Conservation (phyloP, 2,329 filamentous ascomycete species). For the Ascochyta clinopodiicola region DNA sequence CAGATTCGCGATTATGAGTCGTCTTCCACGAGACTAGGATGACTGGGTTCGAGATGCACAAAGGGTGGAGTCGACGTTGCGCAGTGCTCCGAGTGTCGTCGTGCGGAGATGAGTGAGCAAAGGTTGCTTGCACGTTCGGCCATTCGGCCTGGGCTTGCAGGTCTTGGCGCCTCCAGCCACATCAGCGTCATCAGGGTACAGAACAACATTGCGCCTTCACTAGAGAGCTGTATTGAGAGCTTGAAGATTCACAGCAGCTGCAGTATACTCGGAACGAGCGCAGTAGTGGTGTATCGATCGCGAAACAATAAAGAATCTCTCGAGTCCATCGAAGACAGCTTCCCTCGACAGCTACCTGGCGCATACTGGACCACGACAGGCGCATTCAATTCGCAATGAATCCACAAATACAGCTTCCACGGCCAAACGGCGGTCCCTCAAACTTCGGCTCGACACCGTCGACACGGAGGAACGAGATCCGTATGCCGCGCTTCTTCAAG, state of each 20-base stretch:
- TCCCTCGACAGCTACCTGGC: conserved; percentile 5
- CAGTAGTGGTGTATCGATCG: no score
- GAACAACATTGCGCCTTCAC: conserved; percentile 11
- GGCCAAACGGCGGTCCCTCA: conserved; percentile 61
- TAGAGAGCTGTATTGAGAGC: conserved; percentile 2
- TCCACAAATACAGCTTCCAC: conserved; percentile 65
- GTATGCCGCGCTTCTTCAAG: conserved; percentile 72
- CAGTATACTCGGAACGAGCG: neutral
- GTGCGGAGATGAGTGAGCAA: conserved; percentile 15
- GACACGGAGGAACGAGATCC: conserved; percentile 59
- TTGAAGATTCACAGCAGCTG: neutral
- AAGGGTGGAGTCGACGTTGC: conserved; percentile 16
- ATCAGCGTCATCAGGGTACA: conserved; percentile 12
- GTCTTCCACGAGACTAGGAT: neutral
- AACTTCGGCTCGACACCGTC: conserved; percentile 60
- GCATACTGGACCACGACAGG: conserved; percentile 6
- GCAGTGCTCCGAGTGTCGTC: conserved; percentile 21
- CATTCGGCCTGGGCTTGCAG: conserved; percentile 9
- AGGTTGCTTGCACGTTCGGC: conserved; percentile 12
- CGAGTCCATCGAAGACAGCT: neutral
- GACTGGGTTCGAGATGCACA: conserved; percentile 19
- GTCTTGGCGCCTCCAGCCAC: conserved; percentile 13
- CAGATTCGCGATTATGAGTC: neutral
- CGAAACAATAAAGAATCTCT: neutral
- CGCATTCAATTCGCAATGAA: conserved; percentile 55